These are phyloP conservation scores for Cinnamomum micranthum DNA, from an alignment of 164 flowering plant genomes.

Conservation along the genomic window DNA sequence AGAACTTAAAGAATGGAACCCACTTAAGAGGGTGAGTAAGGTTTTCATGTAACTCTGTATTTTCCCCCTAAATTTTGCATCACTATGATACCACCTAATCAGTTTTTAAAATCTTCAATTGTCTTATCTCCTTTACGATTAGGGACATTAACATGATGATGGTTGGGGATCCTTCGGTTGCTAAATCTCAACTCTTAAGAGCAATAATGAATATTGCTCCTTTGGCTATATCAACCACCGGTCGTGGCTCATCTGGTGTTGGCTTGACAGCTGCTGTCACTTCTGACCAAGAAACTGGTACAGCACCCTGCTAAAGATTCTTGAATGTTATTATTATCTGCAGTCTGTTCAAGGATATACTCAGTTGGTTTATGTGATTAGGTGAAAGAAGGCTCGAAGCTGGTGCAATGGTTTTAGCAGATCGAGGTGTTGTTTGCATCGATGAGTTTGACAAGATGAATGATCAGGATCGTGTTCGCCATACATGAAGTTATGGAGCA, in stretches of 20 bases:
- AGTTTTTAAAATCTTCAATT: neutral
- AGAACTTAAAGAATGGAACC: constrained; percentile 92
- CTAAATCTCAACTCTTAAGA: constrained; percentile 94
- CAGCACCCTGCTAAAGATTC: neutral
- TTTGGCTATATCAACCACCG: constrained; percentile 97
- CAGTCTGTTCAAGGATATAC: neutral
- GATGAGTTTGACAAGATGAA: constrained; percentile 99
- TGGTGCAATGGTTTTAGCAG: constrained; percentile 99
- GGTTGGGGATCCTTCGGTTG: constrained; percentile 99
- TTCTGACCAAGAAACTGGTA: constrained; percentile 98
- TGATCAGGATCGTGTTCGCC: constrained; percentile 96
- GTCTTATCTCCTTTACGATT: constrained; percentile 6
- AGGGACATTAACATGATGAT: constrained; percentile 99
- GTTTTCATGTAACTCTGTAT: neutral
- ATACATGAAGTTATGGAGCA: constrained; percentile 99
- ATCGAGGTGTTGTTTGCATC: constrained; percentile 94
- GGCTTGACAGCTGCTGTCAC: constrained; percentile 99
- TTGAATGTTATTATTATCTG: constrained; percentile 1
- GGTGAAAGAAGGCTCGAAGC: constrained; percentile 99
- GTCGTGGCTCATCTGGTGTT: constrained; percentile 99
- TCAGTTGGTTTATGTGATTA: constrained; percentile 19
- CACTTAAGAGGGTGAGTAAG: constrained; percentile 88
- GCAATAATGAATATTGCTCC: constrained; percentile 99
- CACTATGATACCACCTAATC: neutral
- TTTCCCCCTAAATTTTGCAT: neutral